Percentiles rank a stretch among this genome's conserved stretches.
Evolutionary conservation across 257 asterid species (phyloP).

Genomic region (Galeopsis tetrahit): DNA sequence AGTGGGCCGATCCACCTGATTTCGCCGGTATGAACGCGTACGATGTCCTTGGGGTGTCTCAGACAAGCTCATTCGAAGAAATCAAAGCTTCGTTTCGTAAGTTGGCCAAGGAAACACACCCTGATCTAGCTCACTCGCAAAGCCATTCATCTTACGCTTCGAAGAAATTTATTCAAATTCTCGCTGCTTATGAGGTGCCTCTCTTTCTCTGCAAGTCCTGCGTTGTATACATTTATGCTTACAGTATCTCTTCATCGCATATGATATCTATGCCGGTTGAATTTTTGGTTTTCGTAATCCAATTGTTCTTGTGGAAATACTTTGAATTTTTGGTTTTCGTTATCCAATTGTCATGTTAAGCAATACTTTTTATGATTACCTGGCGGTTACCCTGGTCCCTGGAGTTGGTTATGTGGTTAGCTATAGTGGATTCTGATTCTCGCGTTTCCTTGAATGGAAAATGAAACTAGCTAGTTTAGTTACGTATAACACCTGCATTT

Average conservation of each 20-base stretch:
- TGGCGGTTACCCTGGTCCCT: slow-evolving; percentile 15
- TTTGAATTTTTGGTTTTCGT: background rate
- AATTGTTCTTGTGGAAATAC: background rate
- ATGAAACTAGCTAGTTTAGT: background rate
- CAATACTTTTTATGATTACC: slow-evolving; percentile 10
- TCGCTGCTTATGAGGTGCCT: slow-evolving; percentile 91
- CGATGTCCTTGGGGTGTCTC: slow-evolving; percentile 74
- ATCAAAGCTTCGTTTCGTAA: slow-evolving; percentile 78
- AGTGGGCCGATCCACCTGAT: slow-evolving; percentile 59
- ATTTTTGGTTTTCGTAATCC: background rate
- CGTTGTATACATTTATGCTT: background rate
- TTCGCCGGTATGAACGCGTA: slow-evolving; percentile 73
- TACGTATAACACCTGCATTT: background rate
- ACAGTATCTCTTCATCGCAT: background rate
- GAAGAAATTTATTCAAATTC: slow-evolving; percentile 66
- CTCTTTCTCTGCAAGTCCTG: background rate
- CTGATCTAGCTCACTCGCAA: slow-evolving; percentile 64
- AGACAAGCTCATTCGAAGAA: slow-evolving; percentile 68
- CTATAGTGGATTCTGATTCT: slow-evolving; percentile 3
- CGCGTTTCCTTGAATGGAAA: slow-evolving; percentile 8
- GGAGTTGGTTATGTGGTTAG: slow-evolving; percentile 5
- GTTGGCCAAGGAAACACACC: slow-evolving; percentile 94
- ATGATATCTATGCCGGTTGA: slow-evolving; percentile 21
- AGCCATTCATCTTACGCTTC: slow-evolving; percentile 49
- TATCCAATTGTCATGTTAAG: background rate